Evolutionary conservation across 2,329 filamentous ascomycete genomes (phyloP), one percentile per base, ranked within the genome.

Genomic region (Pseudocercospora fijiensis): DNA sequence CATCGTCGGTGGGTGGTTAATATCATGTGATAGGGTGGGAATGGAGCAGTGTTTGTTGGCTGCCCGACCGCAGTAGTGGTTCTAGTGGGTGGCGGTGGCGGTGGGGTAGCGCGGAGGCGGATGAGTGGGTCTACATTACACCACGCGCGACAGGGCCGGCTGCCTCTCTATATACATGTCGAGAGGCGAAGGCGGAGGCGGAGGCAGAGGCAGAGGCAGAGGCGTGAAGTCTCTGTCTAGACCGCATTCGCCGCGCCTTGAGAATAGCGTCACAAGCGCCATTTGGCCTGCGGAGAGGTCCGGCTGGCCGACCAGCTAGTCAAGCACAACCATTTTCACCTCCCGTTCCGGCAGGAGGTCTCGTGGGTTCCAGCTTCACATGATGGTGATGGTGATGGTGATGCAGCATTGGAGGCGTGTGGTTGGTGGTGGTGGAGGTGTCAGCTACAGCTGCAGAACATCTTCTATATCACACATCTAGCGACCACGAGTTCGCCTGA

Each of bases 1-100:
- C 92, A 96, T 96, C 67, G 28, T 53, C 24, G 49, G 45, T 70
- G 60, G 53, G 41, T 22, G 41, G 16, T 20, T 20, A 11, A 20
- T 20, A 33, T 51, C 37, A 51, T 56, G 55, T 57, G 57, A 51
- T 27, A 30, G 28, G 51, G 45, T 24, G 26, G 47, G 22, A 27
- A 24, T 51, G 4, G 47, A 11, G 11, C 30, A 33, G 22, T 51
- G 47, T 26, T 20, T 6, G 53, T 20, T 58, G 22, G 27, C 24
- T 5, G 41, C 6, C 10, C 10, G 10, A 18, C 6, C 7, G 30
- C 13, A 37, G 7, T 37, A 37, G n/a, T 18, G n/a, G 20, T 45
- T 3, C 43, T 18, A 13, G 26, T 53, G 49, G 16, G 49, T 52
- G 49, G 24, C 22, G 49, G 49, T 53, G 26, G 49, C n/a, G n/a